These are phyloP conservation scores for Amanita rimosa DNA, from an alignment of 768 basidiomycete genomes.

Conservation along the genomic window DNA sequence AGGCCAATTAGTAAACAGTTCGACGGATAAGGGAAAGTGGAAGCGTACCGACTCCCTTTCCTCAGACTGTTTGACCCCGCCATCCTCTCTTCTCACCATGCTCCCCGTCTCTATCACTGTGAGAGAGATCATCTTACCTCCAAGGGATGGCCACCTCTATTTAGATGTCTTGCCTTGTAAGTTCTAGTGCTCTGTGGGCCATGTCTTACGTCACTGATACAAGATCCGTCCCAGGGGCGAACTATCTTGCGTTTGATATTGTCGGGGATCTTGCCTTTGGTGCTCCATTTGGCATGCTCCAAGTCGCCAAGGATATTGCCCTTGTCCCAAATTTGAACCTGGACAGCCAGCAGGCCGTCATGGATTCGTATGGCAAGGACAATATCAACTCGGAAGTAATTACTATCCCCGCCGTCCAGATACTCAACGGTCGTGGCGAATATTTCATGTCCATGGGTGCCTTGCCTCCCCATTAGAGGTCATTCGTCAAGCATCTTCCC, in stretches of 20 bases:
- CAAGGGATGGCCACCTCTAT: conserved; percentile 57
- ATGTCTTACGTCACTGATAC: not conserved
- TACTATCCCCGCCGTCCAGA: conserved; percentile 70
- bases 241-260: conserved; percentile 54
- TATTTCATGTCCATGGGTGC: conserved; percentile 78
- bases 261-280: conserved; percentile 86
- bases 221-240: conserved; percentile 26
- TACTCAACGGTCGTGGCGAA: conserved; percentile 83
- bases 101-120: not conserved
- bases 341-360: conserved; percentile 38
- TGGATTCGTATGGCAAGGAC: conserved; percentile 42
- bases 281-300: conserved; percentile 81
- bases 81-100: not conserved
- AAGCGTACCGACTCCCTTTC: not conserved
- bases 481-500: conserved; percentile 53
- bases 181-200: conserved; percentile 14
- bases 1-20: not conserved
- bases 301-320: conserved; percentile 61
- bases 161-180: conserved; percentile 63
- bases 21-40: not conserved
- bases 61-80: conserved; percentile 1
- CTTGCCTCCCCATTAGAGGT: conserved; percentile 62
- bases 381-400: conserved; percentile 29
- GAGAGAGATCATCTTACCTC: conserved; percentile 35
- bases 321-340: conserved; percentile 53